phyloP scores from a whole-genome alignment of 495 filamentous ascomycete species.

The Penicillium macrosclerotiorum region DNA sequence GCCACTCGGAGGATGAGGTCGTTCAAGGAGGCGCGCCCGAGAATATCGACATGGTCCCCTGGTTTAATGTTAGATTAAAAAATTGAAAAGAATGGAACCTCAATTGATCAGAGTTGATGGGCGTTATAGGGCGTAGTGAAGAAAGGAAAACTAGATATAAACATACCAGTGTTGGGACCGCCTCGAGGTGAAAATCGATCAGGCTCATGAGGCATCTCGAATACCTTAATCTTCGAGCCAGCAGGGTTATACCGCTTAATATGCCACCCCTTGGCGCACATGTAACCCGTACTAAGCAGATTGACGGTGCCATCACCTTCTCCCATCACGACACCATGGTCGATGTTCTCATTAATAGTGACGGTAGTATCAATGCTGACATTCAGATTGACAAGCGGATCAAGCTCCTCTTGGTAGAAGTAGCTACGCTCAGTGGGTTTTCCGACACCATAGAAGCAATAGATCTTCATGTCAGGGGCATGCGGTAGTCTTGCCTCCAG shows the following conservation, averaged over 20 bases:
- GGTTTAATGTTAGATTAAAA: constrained; percentile 6
- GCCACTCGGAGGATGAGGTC: constrained; percentile 87
- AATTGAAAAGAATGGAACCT: neutral
- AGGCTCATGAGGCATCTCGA: constrained; percentile 95
- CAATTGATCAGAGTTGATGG: neutral
- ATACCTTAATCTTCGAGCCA: constrained; percentile 73
- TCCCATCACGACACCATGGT: constrained; percentile 88
- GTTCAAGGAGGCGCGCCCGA: constrained; percentile 84
- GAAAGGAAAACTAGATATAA: too few species aligned
- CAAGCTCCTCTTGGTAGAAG: constrained; percentile 76
- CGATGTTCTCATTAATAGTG: constrained; percentile 60
- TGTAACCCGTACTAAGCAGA: constrained; percentile 84
- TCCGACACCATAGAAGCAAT: constrained; percentile 94
- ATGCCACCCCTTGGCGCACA: constrained; percentile 91
- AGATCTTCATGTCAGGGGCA: constrained; percentile 91
- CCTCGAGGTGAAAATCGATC: constrained; percentile 87
- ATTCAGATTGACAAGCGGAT: constrained; percentile 64
- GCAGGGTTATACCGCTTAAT: constrained; percentile 93
- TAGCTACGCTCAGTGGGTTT: constrained; percentile 91
- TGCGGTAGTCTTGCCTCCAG: constrained; percentile 85
- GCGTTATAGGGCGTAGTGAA: neutral
- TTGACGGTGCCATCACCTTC: constrained; percentile 96
- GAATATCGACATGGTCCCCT: constrained; percentile 95
- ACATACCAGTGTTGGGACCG: constrained; percentile 82
- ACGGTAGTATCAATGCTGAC: constrained; percentile 89